These are phyloP conservation scores for Glaciozyma martinii DNA, from an alignment of 768 basidiomycete species.

Conservation along the genomic window DNA sequence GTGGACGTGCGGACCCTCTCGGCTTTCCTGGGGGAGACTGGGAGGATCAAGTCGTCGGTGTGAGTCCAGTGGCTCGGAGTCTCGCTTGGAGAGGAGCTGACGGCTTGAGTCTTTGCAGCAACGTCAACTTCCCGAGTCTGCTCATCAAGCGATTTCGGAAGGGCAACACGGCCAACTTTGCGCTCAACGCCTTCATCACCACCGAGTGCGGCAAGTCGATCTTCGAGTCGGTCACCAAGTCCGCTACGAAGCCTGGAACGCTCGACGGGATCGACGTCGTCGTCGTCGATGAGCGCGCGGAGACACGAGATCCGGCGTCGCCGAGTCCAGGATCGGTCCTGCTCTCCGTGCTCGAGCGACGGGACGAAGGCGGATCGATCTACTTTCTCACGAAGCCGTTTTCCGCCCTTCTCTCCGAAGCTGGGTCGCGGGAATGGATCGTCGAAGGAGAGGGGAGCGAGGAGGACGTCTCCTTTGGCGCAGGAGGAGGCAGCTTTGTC, in stretches of 20 bases:
- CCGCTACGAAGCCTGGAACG: neutral
- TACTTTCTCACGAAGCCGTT: conserved; percentile 1
- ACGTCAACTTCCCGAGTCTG: conserved; percentile 28
- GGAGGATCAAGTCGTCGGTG: conserved; percentile 2
- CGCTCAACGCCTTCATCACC: conserved; percentile 22
- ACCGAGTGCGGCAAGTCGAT: conserved; percentile 17
- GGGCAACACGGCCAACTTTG: conserved; percentile 17
- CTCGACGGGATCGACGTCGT: neutral
- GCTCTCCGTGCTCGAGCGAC: conserved; percentile 2
- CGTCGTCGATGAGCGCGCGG: conserved; percentile 3
- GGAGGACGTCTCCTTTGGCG: neutral
- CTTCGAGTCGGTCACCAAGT: neutral
- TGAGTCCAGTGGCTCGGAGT: neutral
- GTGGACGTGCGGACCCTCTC: conserved; percentile 5
- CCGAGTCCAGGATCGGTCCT: conserved; percentile 1
- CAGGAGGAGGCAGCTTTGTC: too few relatives aligned
- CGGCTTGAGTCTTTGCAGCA: neutral
- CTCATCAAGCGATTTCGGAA: conserved; percentile 30
- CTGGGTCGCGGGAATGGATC: conserved; percentile 2
- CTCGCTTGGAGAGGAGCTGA: neutral
- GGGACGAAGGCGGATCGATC: neutral
- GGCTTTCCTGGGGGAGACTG: neutral
- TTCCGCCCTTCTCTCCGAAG: neutral
- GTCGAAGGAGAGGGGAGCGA: conserved; percentile 8
- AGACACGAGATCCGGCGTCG: neutral